These are phyloP conservation scores for Malassezia obtusa DNA, from an alignment of 1,284 basidiomycete species.

Conservation along the genomic window DNA sequence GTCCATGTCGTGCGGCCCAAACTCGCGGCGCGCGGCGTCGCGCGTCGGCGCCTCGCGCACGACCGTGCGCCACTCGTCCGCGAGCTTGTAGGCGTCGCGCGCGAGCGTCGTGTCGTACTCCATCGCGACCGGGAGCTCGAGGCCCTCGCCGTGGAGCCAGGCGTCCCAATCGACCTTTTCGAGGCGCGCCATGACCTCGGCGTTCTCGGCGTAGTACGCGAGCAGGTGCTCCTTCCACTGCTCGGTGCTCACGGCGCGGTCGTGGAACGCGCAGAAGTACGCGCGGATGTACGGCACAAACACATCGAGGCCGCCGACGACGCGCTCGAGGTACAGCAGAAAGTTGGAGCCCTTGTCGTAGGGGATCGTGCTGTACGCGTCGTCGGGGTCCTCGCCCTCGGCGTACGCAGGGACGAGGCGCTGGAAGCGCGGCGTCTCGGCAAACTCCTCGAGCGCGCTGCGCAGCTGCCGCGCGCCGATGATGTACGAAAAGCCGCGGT, in stretches of 20 bases:
- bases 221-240: slow-evolving; percentile 79
- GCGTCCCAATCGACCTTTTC: slow-evolving; percentile 61
- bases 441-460: slow-evolving; percentile 58
- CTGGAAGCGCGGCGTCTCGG: slow-evolving; percentile 61
- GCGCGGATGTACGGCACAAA: slow-evolving; percentile 55
- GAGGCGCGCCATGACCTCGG: slow-evolving; percentile 53
- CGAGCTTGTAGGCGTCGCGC: slow-evolving; percentile 58
- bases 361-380: slow-evolving; percentile 54
- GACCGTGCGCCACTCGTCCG: slow-evolving; percentile 58
- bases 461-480: slow-evolving; percentile 66
- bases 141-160: slow-evolving; percentile 77
- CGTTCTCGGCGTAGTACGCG: slow-evolving; percentile 59
- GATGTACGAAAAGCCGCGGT: slow-evolving; percentile 70
- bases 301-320: slow-evolving; percentile 71
- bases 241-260: slow-evolving; percentile 73
- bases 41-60: slow-evolving; percentile 16
- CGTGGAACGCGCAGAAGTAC: slow-evolving; percentile 57
- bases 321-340: slow-evolving; percentile 59
- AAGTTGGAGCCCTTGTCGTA: slow-evolving; percentile 71
- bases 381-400: slow-evolving; percentile 60
- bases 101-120: slow-evolving; percentile 75
- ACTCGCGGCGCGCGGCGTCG: slow-evolving; percentile 16
- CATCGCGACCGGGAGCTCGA: slow-evolving; percentile 65
- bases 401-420: slow-evolving; percentile 74
- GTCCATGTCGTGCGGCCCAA: slow-evolving; percentile 27